These are phyloP conservation scores for Talaromyces piceae DNA, from an alignment of 2,329 filamentous ascomycete genomes.

Conservation along the genomic window DNA sequence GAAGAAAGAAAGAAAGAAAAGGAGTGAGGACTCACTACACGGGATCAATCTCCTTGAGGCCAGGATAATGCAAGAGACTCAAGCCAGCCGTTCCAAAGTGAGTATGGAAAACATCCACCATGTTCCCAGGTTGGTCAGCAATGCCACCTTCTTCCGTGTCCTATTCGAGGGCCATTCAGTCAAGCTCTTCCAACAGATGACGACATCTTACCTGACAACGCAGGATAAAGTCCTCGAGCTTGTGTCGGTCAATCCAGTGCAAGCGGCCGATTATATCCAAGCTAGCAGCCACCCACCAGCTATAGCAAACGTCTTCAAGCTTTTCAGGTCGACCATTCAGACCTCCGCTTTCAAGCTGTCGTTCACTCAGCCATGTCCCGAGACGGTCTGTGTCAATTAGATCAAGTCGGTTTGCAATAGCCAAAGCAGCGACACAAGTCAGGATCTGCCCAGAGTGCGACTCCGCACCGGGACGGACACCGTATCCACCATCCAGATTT, in stretches of 20 bases:
- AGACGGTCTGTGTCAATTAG: constrained; percentile 75
- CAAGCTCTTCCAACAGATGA: not conserved
- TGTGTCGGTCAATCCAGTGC: constrained; percentile 86
- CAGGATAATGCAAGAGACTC: constrained; percentile 71
- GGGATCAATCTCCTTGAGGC: constrained; percentile 73
- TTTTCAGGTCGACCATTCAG: constrained; percentile 95
- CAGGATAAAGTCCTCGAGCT: constrained; percentile 74
- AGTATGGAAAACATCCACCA: constrained; percentile 97
- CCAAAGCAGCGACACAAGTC: constrained; percentile 80
- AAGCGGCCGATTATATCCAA: constrained; percentile 78
- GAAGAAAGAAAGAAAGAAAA: too few species aligned
- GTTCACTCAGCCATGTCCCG: constrained; percentile 84
- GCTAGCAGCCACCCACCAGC: constrained; percentile 96
- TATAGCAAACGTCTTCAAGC: constrained; percentile 94
- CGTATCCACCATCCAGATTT: constrained; percentile 94
- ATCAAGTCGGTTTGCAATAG: constrained; percentile 75
- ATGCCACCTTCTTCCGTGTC: constrained; percentile 78
- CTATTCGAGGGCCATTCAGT: constrained; percentile 24
- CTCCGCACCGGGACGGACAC: constrained; percentile 80
- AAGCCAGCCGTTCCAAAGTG: constrained; percentile 81
- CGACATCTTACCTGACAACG: constrained; percentile 58
- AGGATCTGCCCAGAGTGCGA: constrained; percentile 95
- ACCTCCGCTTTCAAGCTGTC: constrained; percentile 79
- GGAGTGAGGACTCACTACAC: constrained; percentile 60
- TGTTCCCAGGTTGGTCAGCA: constrained; percentile 82